Evolutionary conservation across 768 basidiomycete genomes (phyloP).

Genomic region (Rhizopogon roseolus): DNA sequence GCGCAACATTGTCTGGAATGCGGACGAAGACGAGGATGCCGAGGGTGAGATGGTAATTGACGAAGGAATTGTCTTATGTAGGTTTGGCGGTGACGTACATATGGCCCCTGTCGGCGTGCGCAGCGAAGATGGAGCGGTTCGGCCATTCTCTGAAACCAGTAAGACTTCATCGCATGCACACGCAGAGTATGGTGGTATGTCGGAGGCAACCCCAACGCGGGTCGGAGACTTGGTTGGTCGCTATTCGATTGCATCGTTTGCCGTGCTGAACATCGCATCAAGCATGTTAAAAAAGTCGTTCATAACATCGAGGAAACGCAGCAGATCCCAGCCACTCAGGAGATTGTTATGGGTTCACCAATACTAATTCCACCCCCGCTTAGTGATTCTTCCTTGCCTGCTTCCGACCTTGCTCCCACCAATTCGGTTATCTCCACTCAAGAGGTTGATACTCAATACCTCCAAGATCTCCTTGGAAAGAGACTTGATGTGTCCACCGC

Average conservation of each 20-base stretch:
- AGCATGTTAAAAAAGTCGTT: conserved; percentile 12
- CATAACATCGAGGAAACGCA: conserved; percentile 49
- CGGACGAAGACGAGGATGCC: conserved; percentile 54
- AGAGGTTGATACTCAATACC: conserved; percentile 35
- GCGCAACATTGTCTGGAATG: conserved; percentile 64
- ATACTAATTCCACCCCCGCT: conserved; percentile 14
- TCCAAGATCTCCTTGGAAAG: conserved; percentile 24
- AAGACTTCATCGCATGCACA: conserved; percentile 1
- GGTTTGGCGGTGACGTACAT: conserved; percentile 9
- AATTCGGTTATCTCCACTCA: conserved; percentile 19
- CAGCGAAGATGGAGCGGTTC: conserved; percentile 49
- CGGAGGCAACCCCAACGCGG: conserved; percentile 46
- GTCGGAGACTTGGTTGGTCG: conserved; percentile 52
- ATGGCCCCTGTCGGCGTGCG: conserved; percentile 53
- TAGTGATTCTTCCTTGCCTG: conserved; percentile 17
- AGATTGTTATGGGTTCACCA: conserved; percentile 19
- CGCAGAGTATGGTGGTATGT: conserved; percentile 42
- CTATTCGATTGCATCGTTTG: neutral
- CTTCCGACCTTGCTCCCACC: conserved; percentile 18
- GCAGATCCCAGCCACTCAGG: conserved; percentile 31
- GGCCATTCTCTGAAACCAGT: conserved; percentile 31
- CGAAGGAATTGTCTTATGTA: conserved; percentile 22
- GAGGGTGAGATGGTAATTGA: conserved; percentile 45
- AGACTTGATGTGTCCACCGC: conserved; percentile 3
- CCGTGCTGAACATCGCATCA: conserved; percentile 1